Evolutionary conservation across 305 asterid species (phyloP), one percentile per base, ranked within the genome.

Genomic region (Solanum hybrid): DNA sequence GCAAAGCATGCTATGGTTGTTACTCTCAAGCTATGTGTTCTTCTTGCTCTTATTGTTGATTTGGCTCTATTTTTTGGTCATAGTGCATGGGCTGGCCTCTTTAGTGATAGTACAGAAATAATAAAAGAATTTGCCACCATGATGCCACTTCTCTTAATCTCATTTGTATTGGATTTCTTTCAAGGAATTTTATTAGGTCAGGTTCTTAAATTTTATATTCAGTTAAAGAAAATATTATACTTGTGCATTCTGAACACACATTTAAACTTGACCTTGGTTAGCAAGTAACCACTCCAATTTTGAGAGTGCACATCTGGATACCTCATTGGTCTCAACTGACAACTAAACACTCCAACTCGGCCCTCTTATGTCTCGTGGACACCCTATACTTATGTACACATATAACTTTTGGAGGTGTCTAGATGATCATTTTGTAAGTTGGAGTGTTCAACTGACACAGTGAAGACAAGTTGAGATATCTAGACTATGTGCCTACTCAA

Each of bases 1-100:
- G 98, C 99, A 4, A 95, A 92, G 91, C 96, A 88, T 14, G 97
- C 98, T 10, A 92, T 93, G 93, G 24, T 88, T 13, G 97, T 95
- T 26, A 88, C 96, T 38, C 94, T 96, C 31, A 92, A 92, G 92
- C 92, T 96, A 31, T 92, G 94, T 32, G 77, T 92, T 40, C 73
- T 94, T 60, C 88, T 93, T 27, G 93, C 94, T 46, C 32, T 93
- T 2, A 9, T 80, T 0, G 93, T 92, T 5, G 95, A 92, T 82
- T 35, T 71, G 76, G 92, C 93, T 10, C 90, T 96, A 10, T 90
- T 66, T 42, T 60, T 94, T 10, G 96, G 96, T 51, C 96, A 93
- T 56, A 86, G 90, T 84, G 82, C 91, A 42, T 96, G 98, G 97
- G 95, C 97, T 56, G 89, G 95, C 88, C 88, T 89, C 89, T 96